Evolutionary conservation across 768 basidiomycete genomes (phyloP).

Genomic region (Neoboletus brunneissimus): DNA sequence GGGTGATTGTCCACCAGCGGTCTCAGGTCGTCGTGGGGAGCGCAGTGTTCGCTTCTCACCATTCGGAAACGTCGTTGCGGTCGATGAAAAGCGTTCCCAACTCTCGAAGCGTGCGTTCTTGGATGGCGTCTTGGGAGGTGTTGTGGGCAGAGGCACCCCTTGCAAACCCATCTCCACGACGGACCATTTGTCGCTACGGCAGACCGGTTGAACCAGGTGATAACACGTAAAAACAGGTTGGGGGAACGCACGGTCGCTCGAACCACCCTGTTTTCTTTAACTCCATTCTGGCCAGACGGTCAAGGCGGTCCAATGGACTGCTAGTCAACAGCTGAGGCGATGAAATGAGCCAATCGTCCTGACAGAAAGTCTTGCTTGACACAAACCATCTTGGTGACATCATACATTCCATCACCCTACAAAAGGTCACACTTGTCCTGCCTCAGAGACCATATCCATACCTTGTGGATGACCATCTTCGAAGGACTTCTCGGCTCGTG

Average conservation of each 20-base stretch:
- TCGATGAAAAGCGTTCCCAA: background rate
- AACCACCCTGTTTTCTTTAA: slow-evolving; percentile 32
- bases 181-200: slow-evolving; percentile 28
- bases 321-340: slow-evolving; percentile 16
- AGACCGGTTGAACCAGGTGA: background rate
- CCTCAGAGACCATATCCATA: slow-evolving; percentile 1
- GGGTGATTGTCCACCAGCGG: background rate
- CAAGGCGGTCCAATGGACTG: slow-evolving; percentile 31
- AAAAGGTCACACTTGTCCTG: background rate
- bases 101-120: background rate
- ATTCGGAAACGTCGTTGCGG: background rate
- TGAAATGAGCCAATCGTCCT: slow-evolving; percentile 5
- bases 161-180: slow-evolving; percentile 26
- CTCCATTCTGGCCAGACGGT: slow-evolving; percentile 27
- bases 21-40: background rate
- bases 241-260: slow-evolving; percentile 23
- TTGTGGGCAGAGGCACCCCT: background rate
- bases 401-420: slow-evolving; percentile 14
- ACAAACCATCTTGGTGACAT: slow-evolving; percentile 30
- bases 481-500: slow-evolving; percentile 1
- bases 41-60: background rate
- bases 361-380: background rate
- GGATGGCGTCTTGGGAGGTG: slow-evolving; percentile 10
- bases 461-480: slow-evolving; percentile 11
- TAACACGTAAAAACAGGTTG: background rate